These are phyloP conservation scores for Solanum okadae DNA, from an alignment of 257 asterid genomes.

Conservation along the genomic window DNA sequence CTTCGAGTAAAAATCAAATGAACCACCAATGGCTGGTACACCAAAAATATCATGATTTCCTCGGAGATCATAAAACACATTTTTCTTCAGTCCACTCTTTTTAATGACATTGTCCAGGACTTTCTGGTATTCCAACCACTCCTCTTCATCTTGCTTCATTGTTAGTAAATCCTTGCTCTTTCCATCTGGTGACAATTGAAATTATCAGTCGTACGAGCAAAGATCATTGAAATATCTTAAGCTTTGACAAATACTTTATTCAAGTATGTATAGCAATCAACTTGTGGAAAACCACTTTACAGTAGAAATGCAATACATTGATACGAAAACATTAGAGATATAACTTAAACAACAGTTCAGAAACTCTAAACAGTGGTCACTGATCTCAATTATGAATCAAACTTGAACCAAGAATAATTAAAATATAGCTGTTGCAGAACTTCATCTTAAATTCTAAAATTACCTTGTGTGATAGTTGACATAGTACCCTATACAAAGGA, in stretches of 20 bases:
- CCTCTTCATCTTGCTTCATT: constrained; percentile 76
- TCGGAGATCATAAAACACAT: constrained; percentile 67
- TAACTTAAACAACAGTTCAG: not conserved
- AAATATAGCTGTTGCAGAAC: not conserved
- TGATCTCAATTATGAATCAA: not conserved
- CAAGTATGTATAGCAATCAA: not conserved
- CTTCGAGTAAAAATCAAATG: constrained; percentile 61
- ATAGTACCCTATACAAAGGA: not conserved
- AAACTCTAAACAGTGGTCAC: not conserved
- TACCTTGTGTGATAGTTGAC: not conserved
- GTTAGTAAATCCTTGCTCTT: constrained; percentile 82
- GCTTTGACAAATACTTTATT: not conserved
- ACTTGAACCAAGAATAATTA: not conserved
- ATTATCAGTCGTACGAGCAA: not conserved
- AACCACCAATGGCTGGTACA: constrained; percentile 56
- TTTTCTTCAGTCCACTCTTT: constrained; percentile 68
- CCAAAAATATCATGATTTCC: constrained; percentile 97
- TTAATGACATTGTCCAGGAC: constrained; percentile 62
- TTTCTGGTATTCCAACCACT: constrained; percentile 77
- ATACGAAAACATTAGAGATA: not conserved
- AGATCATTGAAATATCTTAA: not conserved
- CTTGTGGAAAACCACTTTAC: not conserved
- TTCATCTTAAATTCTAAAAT: not conserved
- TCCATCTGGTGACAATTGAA: constrained; percentile 47
- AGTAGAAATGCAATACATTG: not conserved